Base-by-base conservation (phyloP, 768 basidiomycete species). In the Cyclocybe cylindracea region DNA sequence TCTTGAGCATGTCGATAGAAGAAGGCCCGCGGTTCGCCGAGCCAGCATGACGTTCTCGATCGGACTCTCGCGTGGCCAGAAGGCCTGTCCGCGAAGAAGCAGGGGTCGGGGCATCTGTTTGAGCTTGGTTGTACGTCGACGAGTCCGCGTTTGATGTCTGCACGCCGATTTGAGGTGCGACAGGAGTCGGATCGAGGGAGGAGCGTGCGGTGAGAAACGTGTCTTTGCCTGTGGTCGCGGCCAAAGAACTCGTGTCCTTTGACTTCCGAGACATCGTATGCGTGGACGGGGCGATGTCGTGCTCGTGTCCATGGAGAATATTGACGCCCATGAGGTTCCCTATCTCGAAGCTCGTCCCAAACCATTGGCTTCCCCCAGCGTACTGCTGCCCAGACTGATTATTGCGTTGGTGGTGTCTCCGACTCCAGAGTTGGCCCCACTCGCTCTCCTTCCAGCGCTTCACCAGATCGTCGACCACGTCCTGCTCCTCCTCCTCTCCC, bases 311-410 rank as follows among this genome's bases (percentile, higher is more conserved):
- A 39, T 78, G 70, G 44, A 86, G 69, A 32, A 87, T 70, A 54
- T 83, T 79, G 45, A 91, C 77, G 9, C 89, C 91, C 35, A 91
- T 71, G 54, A 93, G 77, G n/a, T 77, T 77, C 2, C 91, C 91
- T 35, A 93, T 74, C 60, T 90, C 87, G 55, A 93, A 93, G 53
- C 84, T 89, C 18, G 75, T 76, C 24, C 91, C 89, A 29, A 88
- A 77, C 87, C 88, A 91, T 16, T 69, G 73, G 10, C 63, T 24
- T 5, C 24, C 24, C 24, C 24, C 67, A 11, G 57, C 48, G 34
- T 50, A 34, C 4, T 46, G 36, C 8, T 57, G 62, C 43, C 57
- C 61, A 33, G 55, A 55, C 16, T 59, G 55, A 19, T 66, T 55
- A 44, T 68, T 72, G 19, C 63, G 58, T 45, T 65, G 61, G 10